Evolutionary conservation across 2,329 filamentous ascomycete species (phyloP), one percentile per base, ranked within the genome.

Genomic region (Colletotrichum cordylinicola): DNA sequence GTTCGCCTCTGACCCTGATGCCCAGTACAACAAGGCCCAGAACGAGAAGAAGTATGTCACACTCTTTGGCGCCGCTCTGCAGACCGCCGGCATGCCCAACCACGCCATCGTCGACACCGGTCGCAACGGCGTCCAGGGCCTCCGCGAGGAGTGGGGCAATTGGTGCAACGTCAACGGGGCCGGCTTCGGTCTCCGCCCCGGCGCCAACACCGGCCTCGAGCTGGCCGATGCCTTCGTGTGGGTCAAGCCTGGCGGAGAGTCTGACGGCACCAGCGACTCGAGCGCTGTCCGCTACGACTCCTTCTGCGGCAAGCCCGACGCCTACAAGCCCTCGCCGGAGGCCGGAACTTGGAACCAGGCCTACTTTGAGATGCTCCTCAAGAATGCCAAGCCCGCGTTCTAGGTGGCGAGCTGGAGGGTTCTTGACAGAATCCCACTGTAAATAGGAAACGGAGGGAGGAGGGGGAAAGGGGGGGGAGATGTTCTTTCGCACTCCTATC

Each of bases 161-260:
- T 92, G 90, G 90, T 92, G 90, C 84, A 92, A 93, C 80, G 87
- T 93, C 78, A 87, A 86, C 64, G 89, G 88, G 64, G 90, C 91
- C 74, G 92, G 92, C 48, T 93, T 93, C 79, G 92, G 92, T 77
- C 83, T 86, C 64, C 88, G 90, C 52, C 90, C 91, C 1, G 90
- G 89, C 3, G 86, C 90, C 8, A 82, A 88, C 78, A 93, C 91
- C n/a, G 90, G 89, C 60, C 85, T 90, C 79, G 81, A 84, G 8
- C 87, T 91, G 24, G 87, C 88, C 68, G 92, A 93, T 82, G 90
- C 91, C 43, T 91, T 93, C 78, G 91, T 93, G 65, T 93, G 91
- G 92, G 85, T 92, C 80, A 93, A 93, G 88, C 92, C 92, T 18
- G 91, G 91, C 78, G 87, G 87, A 75, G 87, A 89, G 82, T 94